Evolutionary conservation across 768 basidiomycete genomes (phyloP), one percentile per base, ranked within the genome.

Genomic region (Mycena haematopus): DNA sequence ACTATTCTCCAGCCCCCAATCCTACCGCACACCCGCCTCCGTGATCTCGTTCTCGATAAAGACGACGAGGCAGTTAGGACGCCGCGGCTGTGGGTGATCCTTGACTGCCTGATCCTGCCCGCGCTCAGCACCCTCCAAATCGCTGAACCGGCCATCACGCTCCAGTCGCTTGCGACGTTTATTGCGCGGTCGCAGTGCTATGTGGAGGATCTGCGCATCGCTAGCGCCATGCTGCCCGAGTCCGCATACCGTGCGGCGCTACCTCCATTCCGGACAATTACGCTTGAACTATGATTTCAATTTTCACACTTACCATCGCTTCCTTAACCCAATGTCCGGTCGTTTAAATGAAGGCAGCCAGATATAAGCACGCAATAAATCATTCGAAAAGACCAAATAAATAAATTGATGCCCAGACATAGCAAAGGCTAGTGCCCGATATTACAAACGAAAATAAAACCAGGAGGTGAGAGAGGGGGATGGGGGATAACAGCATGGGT

Each of bases 161-260:
- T 53, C 24, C 36, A 53, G 11, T 38, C 38, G 2, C 22, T 53
- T 19, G 17, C 47, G 7, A 22, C 21, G 9, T 31, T 55, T 21
- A 21, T 44, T 55, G 17, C 24, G 53, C 53, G 53, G 53, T 55
- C 53, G 21, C 17, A 44, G 10, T 55, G 53, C 25, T 22, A 29
- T 9, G 4, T 55, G 7, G 29, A 55, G 19, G 10, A 44, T 19
- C 40, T 55, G 4, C 10, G 22, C 7, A 25, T 54, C 27, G 8
- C n/a, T 15, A 31, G 35, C n/a, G 6, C 51, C 31, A 22, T 1
- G 4, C 29, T 31, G 10, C 11, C 27, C 10, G 33, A 52, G 31
- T 35, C 51, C 9, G 51, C 31, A 13, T 52, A 52, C 27, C 51
- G 51, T 14, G 31, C 29, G 19, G 51, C 27, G 51, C 6, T 52